phyloP scores from a whole-genome alignment of 1,139 yeast genomes.

The Yamadazyma trypodendri region DNA sequence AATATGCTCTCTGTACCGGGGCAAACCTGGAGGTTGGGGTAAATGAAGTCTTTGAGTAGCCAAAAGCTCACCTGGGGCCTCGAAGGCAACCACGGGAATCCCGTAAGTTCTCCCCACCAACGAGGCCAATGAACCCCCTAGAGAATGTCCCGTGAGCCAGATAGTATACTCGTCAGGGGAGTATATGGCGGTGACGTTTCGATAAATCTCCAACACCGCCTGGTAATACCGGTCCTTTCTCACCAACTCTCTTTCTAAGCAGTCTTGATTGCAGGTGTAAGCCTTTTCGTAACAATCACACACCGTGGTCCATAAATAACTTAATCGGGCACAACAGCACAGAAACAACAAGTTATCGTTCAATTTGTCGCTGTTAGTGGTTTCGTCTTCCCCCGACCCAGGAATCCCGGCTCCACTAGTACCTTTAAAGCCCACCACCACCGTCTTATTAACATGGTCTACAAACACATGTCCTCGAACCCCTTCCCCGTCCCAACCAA shows the following conservation, averaged over 20 bases:
- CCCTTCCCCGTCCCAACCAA: conserved; percentile 88
- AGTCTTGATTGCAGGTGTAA: conserved; percentile 85
- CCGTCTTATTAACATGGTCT: conserved; percentile 59
- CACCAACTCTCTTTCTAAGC: conserved; percentile 75
- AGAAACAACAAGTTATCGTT: conserved; percentile 89
- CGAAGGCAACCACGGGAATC: conserved; percentile 83
- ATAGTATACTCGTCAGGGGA: conserved; percentile 63
- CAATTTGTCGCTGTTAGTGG: conserved; percentile 74
- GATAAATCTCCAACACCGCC: conserved; percentile 75
- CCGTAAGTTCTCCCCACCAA: conserved; percentile 89
- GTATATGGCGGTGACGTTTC: conserved; percentile 64
- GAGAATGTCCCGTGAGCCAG: conserved; percentile 95
- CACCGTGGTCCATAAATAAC: conserved; percentile 91
- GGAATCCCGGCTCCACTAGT: conserved; percentile 85
- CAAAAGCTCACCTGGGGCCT: conserved; percentile 89
- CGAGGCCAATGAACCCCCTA: conserved; percentile 87
- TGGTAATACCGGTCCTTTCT: conserved; percentile 79
- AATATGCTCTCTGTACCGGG: conserved; percentile 73
- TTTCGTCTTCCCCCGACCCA: conserved; percentile 72
- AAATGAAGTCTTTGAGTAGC: conserved; percentile 83
- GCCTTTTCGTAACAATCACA: conserved; percentile 90
- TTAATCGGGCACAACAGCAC: conserved; percentile 94
- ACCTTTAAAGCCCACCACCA: conserved; percentile 85
- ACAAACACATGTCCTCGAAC: conserved; percentile 89
- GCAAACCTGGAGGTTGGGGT: conserved; percentile 92